A percentile compares a stretch with the other conserved stretches of the same genome.
phyloP scores from a whole-genome alignment of 2,329 filamentous ascomycete species.

The Diaporthe amygdali region DNA sequence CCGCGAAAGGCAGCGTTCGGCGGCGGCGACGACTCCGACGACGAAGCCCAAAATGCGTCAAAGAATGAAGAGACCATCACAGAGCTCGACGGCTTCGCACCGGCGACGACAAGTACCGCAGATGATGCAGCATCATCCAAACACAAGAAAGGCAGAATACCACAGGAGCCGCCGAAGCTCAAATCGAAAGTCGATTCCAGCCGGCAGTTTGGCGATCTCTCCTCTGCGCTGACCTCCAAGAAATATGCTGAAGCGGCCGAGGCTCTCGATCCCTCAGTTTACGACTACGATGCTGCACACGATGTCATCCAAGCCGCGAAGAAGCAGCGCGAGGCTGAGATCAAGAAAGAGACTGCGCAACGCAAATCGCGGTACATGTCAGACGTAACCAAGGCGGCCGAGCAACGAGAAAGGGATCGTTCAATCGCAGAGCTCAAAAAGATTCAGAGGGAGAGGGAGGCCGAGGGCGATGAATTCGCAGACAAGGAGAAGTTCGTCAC shows the following conservation, averaged over 20 bases:
- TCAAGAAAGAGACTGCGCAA: conserved; percentile 58
- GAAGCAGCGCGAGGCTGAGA: conserved; percentile 53
- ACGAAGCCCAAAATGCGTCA: conserved; percentile 50
- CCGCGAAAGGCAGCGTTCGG: conserved; percentile 65
- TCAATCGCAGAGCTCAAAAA: conserved; percentile 82
- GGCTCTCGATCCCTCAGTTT: conserved; percentile 74
- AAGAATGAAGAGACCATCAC: conserved; percentile 53
- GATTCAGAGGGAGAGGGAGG: conserved; percentile 77
- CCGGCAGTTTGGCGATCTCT: conserved; percentile 68
- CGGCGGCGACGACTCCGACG: conserved; percentile 62
- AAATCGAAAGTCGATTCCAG: conserved; percentile 48
- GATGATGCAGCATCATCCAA: conserved; percentile 17
- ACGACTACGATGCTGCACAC: conserved; percentile 86
- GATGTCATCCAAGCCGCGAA: conserved; percentile 75
- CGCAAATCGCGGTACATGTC: conserved; percentile 81
- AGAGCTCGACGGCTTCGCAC: conserved; percentile 60
- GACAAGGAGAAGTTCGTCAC: conserved; percentile 90
- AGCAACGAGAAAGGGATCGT: conserved; percentile 78
- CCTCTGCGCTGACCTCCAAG: conserved; percentile 66
- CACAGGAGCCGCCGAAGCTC: conserved; percentile 47
- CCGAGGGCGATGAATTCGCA: conserved; percentile 79
- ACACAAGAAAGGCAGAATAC: conserved; percentile 36
- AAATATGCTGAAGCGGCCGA: conserved; percentile 69
- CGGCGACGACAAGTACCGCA: conserved; percentile 27
- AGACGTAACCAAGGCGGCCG: conserved; percentile 73